Conservation (phyloP, 257 asterid genomes). For the Nicotiana knightiana region DNA sequence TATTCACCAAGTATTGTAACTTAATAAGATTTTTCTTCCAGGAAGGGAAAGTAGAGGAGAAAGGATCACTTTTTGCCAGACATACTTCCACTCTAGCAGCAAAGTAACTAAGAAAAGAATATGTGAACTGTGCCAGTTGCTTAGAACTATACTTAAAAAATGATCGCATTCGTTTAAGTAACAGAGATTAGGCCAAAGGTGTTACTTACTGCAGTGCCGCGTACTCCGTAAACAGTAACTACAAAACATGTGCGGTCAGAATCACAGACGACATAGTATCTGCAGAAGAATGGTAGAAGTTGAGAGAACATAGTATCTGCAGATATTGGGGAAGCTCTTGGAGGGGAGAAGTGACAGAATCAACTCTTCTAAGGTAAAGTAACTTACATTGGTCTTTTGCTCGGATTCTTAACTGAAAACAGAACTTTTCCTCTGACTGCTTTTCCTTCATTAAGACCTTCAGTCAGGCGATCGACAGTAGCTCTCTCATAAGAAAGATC, state of each 20-base stretch:
- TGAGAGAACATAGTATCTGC: background rate
- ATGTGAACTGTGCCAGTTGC: constrained; percentile 47
- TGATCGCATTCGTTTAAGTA: background rate
- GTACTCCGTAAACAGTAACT: constrained; percentile 63
- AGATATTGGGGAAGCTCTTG: too few relatives aligned
- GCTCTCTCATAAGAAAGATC: constrained; percentile 53
- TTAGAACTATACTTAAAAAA: too few relatives aligned
- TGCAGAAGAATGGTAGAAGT: constrained; percentile 23
- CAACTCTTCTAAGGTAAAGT: background rate
- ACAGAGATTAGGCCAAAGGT: background rate
- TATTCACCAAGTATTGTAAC: too few relatives aligned
- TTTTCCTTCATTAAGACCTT: constrained; percentile 67
- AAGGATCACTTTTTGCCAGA: too few relatives aligned
- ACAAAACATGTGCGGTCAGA: constrained; percentile 59
- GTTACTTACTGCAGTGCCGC: constrained; percentile 53
- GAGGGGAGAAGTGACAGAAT: background rate
- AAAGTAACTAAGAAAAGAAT: constrained; percentile 26
- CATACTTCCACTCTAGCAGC: too few relatives aligned
- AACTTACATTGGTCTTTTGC: constrained; percentile 65
- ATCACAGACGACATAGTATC: constrained; percentile 77
- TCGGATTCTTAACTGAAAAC: constrained; percentile 50
- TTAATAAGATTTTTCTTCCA: too few relatives aligned
- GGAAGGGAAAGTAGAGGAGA: too few relatives aligned
- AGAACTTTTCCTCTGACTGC: constrained; percentile 64
- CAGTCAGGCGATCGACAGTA: constrained; percentile 44